Evolutionary conservation across 1,284 basidiomycete species (phyloP), one percentile per base, ranked within the genome.

Genomic region (Tylopilus sp.): DNA sequence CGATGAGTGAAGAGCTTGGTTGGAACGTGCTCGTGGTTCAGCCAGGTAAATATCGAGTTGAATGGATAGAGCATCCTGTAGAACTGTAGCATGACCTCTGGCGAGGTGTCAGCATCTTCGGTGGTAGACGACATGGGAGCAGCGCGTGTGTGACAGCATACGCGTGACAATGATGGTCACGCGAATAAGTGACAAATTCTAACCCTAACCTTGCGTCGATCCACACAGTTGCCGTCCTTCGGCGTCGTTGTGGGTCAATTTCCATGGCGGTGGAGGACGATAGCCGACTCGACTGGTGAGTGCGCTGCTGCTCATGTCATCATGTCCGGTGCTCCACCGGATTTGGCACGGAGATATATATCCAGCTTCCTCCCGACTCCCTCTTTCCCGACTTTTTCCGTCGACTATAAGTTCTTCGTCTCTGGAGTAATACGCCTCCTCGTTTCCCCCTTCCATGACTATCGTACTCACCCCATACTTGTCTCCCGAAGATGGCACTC

Each of bases 11-110:
- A 96, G 46, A 91, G 79, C 55, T 81, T 82, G 12, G 78, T 76
- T 6, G 86, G 81, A 55, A 77, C 73, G 53, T 90, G 86, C 53
- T 89, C 89, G 57, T 97, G 95, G 66, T 98, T 98, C 23, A 99
- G 77, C 97, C 97, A 99, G 56, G 81, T 78, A 72, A 87, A 98
- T 59, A 98, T 80, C 4, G 92, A 87, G 67, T 92, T 91, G 79
- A 93, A 99, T 1, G 96, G 96, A 64, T 97, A 97, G 0, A 99
- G 75, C 28, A 93, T 82, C 33, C 85, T 79, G 72, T 99, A 99
- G 71, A 94, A 99, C 4, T 86, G 81, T 41, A 89, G 76, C 90
- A 97, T 95, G 33, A 78, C 69, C 64, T 82, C 79, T 69, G 62
- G 57, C 0, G 61, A 62, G 43, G 59, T 51, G 39, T 67, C 38